A percentile compares a stretch with the other conserved stretches of the same genome.
phyloP scores from a whole-genome alignment of 768 basidiomycete genomes.

The Pulveroboletus sp. region DNA sequence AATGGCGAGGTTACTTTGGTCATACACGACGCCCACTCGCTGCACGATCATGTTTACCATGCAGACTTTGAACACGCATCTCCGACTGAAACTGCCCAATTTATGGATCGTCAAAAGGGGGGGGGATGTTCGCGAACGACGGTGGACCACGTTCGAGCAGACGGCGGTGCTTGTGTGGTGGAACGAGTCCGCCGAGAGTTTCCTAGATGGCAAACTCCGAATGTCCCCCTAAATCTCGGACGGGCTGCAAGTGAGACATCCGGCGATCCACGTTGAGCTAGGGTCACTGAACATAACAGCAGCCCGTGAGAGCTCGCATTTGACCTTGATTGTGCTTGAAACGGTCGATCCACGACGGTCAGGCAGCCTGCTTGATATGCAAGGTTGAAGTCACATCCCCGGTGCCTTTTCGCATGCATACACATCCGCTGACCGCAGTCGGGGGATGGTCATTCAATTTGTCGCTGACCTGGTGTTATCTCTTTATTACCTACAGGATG shows the following conservation, averaged over 20 bases:
- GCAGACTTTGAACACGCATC: too few species aligned
- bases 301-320: background rate
- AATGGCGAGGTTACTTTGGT: background rate
- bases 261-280: background rate
- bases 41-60: background rate
- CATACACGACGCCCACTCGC: background rate
- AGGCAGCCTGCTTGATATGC: background rate
- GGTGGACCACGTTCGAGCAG: too few species aligned
- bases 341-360: background rate
- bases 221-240: background rate
- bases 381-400: background rate
- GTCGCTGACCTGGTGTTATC: background rate
- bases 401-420: too few species aligned
- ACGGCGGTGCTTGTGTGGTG: background rate
- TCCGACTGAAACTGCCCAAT: background rate
- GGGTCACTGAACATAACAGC: background rate
- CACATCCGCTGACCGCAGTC: too few species aligned
- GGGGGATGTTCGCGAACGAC: background rate
- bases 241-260: background rate
- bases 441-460: too few species aligned
- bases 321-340: background rate
- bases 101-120: background rate
- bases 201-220: background rate
- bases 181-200: too few species aligned
- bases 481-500: background rate